phyloP scores from a whole-genome alignment of 129 eudicot genomes.

The Artemisia argyi region DNA sequence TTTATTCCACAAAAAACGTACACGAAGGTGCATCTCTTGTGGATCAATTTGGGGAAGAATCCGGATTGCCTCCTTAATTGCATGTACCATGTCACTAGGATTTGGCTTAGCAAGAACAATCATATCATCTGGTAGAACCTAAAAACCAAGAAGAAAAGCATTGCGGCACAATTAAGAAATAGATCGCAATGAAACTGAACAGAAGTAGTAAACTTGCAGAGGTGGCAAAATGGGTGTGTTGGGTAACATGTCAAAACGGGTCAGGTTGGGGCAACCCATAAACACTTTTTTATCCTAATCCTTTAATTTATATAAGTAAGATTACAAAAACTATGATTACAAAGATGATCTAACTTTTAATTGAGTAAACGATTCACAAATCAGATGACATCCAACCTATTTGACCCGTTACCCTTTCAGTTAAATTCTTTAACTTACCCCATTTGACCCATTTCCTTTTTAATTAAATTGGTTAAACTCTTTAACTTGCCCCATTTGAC shows the following conservation, averaged over 20 bases:
- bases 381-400: no score
- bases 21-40: slow-evolving; percentile 88
- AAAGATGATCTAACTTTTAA: no score
- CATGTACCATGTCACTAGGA: slow-evolving; percentile 88
- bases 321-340: no score
- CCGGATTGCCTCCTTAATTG: slow-evolving; percentile 72
- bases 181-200: slow-evolving; percentile 4
- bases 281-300: neutral
- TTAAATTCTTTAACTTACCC: neutral
- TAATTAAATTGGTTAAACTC: neutral
- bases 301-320: no score
- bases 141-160: neutral
- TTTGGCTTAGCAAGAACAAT: slow-evolving; percentile 96
- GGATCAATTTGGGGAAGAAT: slow-evolving; percentile 95
- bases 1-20: slow-evolving; percentile 34
- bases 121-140: slow-evolving; percentile 99
- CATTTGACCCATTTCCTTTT: neutral
- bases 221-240: neutral
- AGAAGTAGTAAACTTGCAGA: neutral
- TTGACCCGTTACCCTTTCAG: no score
- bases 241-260: neutral
- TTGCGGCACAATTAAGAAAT: neutral
- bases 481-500: neutral
- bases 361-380: no score
- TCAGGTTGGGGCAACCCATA: neutral